Percentiles rank a stretch among this genome's conserved stretches.
These are phyloP conservation scores for Quercus variabilis DNA, from an alignment of 306 rosid genomes.

Conservation along the genomic window DNA sequence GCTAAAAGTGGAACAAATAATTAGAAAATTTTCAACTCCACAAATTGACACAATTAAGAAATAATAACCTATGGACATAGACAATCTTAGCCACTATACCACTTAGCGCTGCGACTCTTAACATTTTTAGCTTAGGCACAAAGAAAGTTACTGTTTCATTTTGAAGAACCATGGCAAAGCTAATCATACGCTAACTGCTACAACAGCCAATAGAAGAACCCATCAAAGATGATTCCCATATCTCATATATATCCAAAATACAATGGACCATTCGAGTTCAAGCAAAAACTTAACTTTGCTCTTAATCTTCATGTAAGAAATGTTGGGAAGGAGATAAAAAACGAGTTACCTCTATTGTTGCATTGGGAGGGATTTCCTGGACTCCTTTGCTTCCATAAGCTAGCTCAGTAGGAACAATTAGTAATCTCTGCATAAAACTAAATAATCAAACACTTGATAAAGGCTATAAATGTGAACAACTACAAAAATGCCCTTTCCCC, in stretches of 20 bases:
- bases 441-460: conserved; percentile 12
- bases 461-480: conserved; percentile 13
- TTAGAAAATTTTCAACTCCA: background rate
- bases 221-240: background rate
- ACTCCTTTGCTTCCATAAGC: conserved; percentile 89
- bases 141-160: background rate
- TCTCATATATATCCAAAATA: too few species aligned
- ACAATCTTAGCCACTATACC: background rate
- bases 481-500: too few species aligned
- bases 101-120: background rate
- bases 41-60: background rate
- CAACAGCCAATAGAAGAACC: background rate
- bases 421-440: conserved; percentile 52
- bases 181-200: background rate
- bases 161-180: background rate
- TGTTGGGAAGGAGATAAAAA: conserved; percentile 12
- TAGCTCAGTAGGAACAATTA: conserved; percentile 83
- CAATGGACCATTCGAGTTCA: background rate
- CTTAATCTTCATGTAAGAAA: background rate
- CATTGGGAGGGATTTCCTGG: conserved; percentile 94
- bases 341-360: conserved; percentile 72
- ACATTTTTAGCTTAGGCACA: background rate
- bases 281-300: background rate
- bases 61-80: background rate
- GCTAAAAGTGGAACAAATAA: background rate